Evolutionary conservation across 2,329 filamentous ascomycete genomes (phyloP).

Genomic region (Colletotrichum chlorophyti): DNA sequence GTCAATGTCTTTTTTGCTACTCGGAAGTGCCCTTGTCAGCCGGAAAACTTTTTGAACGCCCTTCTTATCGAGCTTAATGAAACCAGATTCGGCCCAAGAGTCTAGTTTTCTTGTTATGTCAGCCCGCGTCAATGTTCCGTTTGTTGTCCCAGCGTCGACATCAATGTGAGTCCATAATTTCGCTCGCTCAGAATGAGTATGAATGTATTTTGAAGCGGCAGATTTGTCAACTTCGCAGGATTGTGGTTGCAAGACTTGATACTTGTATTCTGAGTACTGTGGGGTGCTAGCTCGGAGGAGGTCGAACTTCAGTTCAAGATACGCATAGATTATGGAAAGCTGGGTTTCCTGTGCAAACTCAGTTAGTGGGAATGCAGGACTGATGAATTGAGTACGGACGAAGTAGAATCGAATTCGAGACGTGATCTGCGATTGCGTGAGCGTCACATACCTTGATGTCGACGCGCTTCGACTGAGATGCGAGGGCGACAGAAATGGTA

Average conservation of each 20-base stretch:
- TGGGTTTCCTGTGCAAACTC: slow-evolving; percentile 1
- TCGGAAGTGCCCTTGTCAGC: slow-evolving; percentile 54
- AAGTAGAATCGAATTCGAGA: no score
- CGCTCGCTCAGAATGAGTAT: slow-evolving; percentile 45
- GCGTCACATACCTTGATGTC: slow-evolving; percentile 60
- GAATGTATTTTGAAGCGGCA: slow-evolving; percentile 51
- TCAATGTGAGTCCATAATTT: slow-evolving; percentile 55
- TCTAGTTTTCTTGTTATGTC: slow-evolving; percentile 63
- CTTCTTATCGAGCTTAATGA: slow-evolving; percentile 57
- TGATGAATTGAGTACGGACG: neutral
- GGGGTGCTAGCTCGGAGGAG: slow-evolving; percentile 63
- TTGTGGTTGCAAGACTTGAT: slow-evolving; percentile 39
- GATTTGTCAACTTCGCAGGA: slow-evolving; percentile 44
- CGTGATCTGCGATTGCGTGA: no score
- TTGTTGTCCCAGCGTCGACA: slow-evolving; percentile 45
- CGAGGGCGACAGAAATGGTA: slow-evolving; percentile 53
- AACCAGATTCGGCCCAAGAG: slow-evolving; percentile 54
- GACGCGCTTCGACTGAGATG: slow-evolving; percentile 52
- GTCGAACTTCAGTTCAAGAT: slow-evolving; percentile 64
- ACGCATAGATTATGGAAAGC: slow-evolving; percentile 58
- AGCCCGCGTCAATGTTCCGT: slow-evolving; percentile 43
- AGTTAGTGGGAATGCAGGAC: no score
- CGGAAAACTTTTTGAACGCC: slow-evolving; percentile 63
- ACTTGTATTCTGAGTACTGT: slow-evolving; percentile 64
- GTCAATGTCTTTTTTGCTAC: slow-evolving; percentile 46